Percentiles rank a stretch among this genome's conserved stretches.
Evolutionary conservation across 805 yeast genomes (phyloP).

Genomic region (Wickerhamiella shivajii): DNA sequence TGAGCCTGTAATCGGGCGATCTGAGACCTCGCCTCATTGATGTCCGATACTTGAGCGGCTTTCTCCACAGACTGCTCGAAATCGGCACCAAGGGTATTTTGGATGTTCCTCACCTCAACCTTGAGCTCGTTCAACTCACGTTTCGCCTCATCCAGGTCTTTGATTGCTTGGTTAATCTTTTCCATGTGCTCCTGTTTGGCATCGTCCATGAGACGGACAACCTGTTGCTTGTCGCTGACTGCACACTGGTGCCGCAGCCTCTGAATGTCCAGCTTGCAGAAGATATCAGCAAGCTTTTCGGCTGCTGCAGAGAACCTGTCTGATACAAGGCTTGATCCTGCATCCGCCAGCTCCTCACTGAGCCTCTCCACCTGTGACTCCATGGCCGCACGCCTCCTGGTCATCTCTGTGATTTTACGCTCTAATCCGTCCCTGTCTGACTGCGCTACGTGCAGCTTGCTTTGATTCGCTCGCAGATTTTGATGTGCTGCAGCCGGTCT

Average conservation of each 20-base stretch:
- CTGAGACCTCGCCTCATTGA: slow-evolving; percentile 1
- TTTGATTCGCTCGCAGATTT: no score
- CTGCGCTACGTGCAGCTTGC: no score
- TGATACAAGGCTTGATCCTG: no score
- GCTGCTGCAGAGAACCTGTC: no score
- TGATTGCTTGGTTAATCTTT: slow-evolving; percentile 1
- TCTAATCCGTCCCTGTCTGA: no score
- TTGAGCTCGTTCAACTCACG: slow-evolving; percentile 2
- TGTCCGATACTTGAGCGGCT: not conserved
- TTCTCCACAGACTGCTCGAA: slow-evolving; percentile 2
- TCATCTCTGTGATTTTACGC: no score
- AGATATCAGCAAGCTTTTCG: not conserved
- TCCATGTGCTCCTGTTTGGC: slow-evolving; percentile 10
- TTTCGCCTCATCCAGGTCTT: slow-evolving; percentile 4
- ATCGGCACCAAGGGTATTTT: slow-evolving; percentile 1
- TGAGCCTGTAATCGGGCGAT: slow-evolving; percentile 6
- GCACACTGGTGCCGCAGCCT: not conserved
- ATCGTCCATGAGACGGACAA: slow-evolving; percentile 2
- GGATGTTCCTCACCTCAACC: slow-evolving; percentile 3
- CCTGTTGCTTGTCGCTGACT: slow-evolving; percentile 1
- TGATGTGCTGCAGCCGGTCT: no score
- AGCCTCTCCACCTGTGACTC: no score
- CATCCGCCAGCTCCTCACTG: no score
- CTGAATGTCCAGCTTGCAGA: not conserved
- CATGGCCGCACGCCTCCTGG: no score